A percentile compares a stretch with the other conserved stretches of the same genome.
Conservation (phyloP, 1,284 basidiomycete species). For the Boletus smithii region DNA sequence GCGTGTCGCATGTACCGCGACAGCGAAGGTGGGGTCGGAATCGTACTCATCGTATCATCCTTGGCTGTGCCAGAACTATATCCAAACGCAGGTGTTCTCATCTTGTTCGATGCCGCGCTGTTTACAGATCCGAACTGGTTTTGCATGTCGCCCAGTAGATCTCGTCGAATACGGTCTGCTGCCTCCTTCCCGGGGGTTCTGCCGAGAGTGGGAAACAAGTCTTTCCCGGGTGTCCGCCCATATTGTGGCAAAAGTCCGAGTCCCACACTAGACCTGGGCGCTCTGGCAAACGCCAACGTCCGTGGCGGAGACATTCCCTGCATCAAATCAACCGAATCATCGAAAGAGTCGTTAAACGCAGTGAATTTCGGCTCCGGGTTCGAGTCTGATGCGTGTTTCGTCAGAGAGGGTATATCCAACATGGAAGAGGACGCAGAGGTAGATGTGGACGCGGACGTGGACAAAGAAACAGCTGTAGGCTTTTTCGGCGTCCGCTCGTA, state of each 20-base stretch:
- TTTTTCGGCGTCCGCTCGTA: conserved; percentile 33
- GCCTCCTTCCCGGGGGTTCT: conserved; percentile 63
- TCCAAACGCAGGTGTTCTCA: conserved; percentile 28
- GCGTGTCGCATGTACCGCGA: conserved; percentile 50
- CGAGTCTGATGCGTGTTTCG: conserved; percentile 25
- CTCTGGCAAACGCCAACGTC: conserved; percentile 80
- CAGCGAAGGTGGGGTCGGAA: conserved; percentile 64
- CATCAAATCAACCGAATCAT: conserved; percentile 44
- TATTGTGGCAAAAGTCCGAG: conserved; percentile 51
- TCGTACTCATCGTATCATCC: conserved; percentile 62
- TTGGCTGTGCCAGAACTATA: conserved; percentile 20
- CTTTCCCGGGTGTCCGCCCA: conserved; percentile 57
- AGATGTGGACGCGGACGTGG: conserved; percentile 29
- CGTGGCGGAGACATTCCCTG: conserved; percentile 83
- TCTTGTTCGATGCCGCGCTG: conserved; percentile 16
- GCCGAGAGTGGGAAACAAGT: conserved; percentile 52
- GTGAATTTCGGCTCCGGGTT: conserved; percentile 32
- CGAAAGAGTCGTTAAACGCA: conserved; percentile 57
- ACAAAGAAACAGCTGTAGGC: conserved; percentile 24
- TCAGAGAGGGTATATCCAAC: conserved; percentile 28
- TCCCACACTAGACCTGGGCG: conserved; percentile 53
- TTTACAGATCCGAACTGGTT: conserved; percentile 22
- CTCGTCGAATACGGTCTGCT: conserved; percentile 60
- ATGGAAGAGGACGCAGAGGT: conserved; percentile 28
- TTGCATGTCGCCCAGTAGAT: conserved; percentile 54